phyloP scores from a whole-genome alignment of 2,329 filamentous ascomycete species.

The Xylaria digitata region DNA sequence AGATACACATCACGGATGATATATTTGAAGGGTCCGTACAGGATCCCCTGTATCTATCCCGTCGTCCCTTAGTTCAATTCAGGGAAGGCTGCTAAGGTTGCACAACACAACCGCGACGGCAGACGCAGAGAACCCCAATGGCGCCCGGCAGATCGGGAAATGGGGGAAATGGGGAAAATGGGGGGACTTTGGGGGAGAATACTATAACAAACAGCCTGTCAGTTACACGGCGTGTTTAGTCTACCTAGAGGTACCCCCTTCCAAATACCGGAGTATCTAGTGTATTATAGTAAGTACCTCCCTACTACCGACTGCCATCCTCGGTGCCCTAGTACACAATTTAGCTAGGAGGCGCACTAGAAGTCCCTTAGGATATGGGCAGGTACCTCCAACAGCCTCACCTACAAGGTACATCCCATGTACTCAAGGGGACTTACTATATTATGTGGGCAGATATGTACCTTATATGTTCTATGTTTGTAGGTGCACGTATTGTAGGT shows the following conservation, averaged over 20 bases:
- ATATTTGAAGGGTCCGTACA: slow-evolving; percentile 24
- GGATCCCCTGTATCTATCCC: slow-evolving; percentile 3
- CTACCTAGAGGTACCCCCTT: not conserved
- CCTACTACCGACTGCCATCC: not conserved
- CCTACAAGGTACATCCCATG: too few relatives aligned
- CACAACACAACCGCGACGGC: slow-evolving; percentile 30
- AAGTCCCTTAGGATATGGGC: too few relatives aligned
- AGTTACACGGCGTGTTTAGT: slow-evolving; percentile 9
- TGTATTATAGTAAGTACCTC: not conserved
- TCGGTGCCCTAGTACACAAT: too few relatives aligned
- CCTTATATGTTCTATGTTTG: too few relatives aligned
- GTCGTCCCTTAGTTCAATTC: slow-evolving; percentile 5
- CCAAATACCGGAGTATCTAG: not conserved
- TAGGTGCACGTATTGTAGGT: too few relatives aligned
- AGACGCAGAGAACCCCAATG: slow-evolving; percentile 26
- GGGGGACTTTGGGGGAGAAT: slow-evolving; percentile 24
- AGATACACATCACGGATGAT: slow-evolving; percentile 17
- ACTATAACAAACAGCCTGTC: too few relatives aligned
- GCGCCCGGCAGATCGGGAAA: slow-evolving; percentile 35
- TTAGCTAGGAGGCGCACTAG: too few relatives aligned
- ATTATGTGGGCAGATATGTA: too few relatives aligned
- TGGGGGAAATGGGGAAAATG: slow-evolving; percentile 23
- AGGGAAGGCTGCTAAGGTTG: slow-evolving; percentile 27
- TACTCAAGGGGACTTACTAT: too few relatives aligned
- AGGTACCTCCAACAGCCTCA: too few relatives aligned